Evolutionary conservation across 1,284 basidiomycete species (phyloP), one percentile per base, ranked within the genome.

Genomic region (Hemileccinum hortonii): DNA sequence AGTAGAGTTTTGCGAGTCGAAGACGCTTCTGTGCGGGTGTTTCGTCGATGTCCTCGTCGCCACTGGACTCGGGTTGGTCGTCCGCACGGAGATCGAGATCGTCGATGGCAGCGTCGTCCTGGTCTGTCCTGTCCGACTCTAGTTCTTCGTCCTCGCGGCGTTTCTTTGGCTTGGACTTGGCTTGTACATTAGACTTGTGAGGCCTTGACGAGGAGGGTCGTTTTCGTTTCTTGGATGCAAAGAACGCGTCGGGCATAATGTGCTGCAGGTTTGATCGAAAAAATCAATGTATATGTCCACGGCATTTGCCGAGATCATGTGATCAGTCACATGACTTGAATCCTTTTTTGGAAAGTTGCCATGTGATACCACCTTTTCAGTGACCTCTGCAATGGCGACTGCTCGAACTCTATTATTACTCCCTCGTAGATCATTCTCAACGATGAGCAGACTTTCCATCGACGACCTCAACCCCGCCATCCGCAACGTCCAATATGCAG

Each of bases 11-110:
- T 4, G 96, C 95, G 24, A 99, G 74, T 53, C 97, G 75, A 12
- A 99, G 77, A 53, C 96, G 76, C 71, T 99, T 98, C 77, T 96
- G 87, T 0, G 94, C 94, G 0, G 94, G 93, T 1, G 95, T 98
- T 76, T 99, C 93, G 60, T 87, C 80, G 56, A 86, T 82, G 59
- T 92, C 86, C 62, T 94, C 92, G 47, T 93, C 91, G 6, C 78
- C 85, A 62, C 84, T 87, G 42, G 77, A 79, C 22, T 75, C 77
- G 18, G 73, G 73, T 54, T 82, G 82, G 2, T 79, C 76, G 48
- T 86, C 84, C 19, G 73, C 81, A 40, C 82, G 74, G 52, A 94
- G 73, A 65, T 94, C 90, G 76, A 94, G 78, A 67, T 89, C 86
- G 61, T 92, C 90, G 49, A 93, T 75, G 45, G 73, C 82, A n/a